Evolutionary conservation across 2,329 filamentous ascomycete genomes (phyloP).

Genomic region (Hypoxylon sp.): DNA sequence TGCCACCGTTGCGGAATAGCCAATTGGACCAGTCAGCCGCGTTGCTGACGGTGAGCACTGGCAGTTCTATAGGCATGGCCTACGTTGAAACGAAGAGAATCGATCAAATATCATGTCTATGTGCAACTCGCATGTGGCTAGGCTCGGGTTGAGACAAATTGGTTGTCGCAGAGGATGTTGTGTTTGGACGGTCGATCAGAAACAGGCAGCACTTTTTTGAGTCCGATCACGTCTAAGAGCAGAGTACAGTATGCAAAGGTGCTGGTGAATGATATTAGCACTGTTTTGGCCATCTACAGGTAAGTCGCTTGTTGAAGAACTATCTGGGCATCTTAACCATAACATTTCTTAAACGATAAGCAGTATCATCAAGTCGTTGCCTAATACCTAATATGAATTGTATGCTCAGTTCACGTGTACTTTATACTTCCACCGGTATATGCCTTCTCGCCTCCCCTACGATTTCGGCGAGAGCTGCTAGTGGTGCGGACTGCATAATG

Average conservation of each 20-base stretch:
- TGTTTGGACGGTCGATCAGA: neutral
- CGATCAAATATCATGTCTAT: neutral
- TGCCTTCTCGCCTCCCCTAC: conserved; percentile 14
- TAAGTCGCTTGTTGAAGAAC: no score
- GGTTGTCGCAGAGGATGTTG: neutral
- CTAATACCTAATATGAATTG: no score
- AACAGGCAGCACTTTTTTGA: no score
- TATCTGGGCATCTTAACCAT: neutral
- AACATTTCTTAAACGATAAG: no score
- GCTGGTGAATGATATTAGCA: no score
- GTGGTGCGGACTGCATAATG: conserved; percentile 33
- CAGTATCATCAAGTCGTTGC: no score
- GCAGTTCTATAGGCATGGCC: conserved; percentile 46
- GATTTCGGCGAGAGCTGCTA: conserved; percentile 24
- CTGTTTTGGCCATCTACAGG: no score
- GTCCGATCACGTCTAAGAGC: no score
- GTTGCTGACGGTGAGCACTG: conserved; percentile 46
- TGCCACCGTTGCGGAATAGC: conserved; percentile 45
- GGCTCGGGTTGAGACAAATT: no score
- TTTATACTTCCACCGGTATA: neutral
- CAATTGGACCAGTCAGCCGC: conserved; percentile 49
- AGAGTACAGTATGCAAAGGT: no score
- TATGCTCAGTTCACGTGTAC: no score
- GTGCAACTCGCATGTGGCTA: neutral
- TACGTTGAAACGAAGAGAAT: neutral